Conservation (phyloP, 371 early-diverging fungal species). For the Zychaea mexicana region DNA sequence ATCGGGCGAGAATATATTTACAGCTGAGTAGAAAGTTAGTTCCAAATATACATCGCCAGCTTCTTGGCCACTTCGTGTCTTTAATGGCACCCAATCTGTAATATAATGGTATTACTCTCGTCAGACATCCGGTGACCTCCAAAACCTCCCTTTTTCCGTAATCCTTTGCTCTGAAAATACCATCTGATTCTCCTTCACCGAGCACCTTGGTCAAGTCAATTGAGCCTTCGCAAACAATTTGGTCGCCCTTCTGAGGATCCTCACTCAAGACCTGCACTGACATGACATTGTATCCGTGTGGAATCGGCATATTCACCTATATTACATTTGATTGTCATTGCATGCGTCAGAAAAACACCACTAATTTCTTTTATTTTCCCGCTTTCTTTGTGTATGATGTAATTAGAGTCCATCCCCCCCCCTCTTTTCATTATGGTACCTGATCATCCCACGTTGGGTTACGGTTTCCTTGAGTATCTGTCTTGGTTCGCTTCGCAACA, state of each 20-base stretch:
- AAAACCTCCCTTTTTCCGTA: background rate
- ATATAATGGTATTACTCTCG: background rate
- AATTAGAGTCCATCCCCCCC: background rate
- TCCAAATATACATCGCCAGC: conserved; percentile 62
- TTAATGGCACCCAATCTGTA: conserved; percentile 58
- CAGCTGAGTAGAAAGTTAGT: conserved; percentile 60
- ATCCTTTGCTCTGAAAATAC: conserved; percentile 31
- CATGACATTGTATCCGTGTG: conserved; percentile 37
- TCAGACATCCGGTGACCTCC: conserved; percentile 2
- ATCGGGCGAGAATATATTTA: conserved; percentile 28
- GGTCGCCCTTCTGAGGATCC: conserved; percentile 17
- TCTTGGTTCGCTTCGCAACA: conserved; percentile 35
- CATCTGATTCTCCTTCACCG: conserved; percentile 67
- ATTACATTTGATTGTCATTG: background rate
- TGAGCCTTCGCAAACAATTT: conserved; percentile 42
- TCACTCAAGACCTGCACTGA: conserved; percentile 39
- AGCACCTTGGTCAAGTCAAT: conserved; percentile 65
- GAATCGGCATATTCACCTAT: conserved; percentile 47
- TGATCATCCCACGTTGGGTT: conserved; percentile 58
- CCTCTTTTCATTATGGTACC: conserved; percentile 23
- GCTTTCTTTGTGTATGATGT: too few species aligned
- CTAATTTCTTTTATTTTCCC: too few species aligned
- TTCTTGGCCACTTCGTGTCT: conserved; percentile 43
- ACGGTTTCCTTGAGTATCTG: conserved; percentile 44
- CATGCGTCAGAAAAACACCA: too few species aligned